Evolutionary conservation across 2,329 filamentous ascomycete genomes (phyloP).

Genomic region (Scortechinia acanthostroma): DNA sequence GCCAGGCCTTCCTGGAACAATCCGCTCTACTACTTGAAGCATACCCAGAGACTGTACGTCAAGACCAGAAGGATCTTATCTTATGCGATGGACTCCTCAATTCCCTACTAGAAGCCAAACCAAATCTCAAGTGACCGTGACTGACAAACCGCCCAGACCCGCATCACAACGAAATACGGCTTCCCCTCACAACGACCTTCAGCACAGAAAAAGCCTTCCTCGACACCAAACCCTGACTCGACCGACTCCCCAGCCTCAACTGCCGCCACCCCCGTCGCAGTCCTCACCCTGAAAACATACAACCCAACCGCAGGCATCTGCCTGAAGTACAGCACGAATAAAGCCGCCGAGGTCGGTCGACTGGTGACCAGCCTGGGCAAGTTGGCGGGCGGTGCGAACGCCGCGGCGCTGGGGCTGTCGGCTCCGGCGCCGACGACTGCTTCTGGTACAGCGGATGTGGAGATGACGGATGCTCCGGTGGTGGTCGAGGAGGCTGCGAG

Average conservation of each 20-base stretch:
- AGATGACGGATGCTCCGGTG: slow-evolving; percentile 27
- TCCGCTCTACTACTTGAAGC: slow-evolving; percentile 80
- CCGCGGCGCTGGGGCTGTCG: slow-evolving; percentile 24
- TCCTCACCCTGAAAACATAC: slow-evolving; percentile 80
- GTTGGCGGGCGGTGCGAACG: slow-evolving; percentile 65
- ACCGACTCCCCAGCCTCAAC: slow-evolving; percentile 12
- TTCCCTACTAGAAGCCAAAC: not conserved
- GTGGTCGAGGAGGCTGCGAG: slow-evolving; percentile 1
- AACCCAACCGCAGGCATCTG: slow-evolving; percentile 75
- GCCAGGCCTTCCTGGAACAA: slow-evolving; percentile 86
- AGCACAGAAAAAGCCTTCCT: not conserved
- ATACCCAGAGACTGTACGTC: slow-evolving; percentile 71
- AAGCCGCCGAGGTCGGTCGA: slow-evolving; percentile 81
- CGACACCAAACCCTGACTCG: slow-evolving; percentile 6
- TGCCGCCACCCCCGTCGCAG: slow-evolving; percentile 50
- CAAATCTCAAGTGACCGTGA: not conserved
- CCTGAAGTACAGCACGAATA: slow-evolving; percentile 85
- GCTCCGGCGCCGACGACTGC: slow-evolving; percentile 17
- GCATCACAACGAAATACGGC: not conserved
- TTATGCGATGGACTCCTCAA: not conserved
- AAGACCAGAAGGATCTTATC: not conserved
- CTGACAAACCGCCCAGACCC: not conserved
- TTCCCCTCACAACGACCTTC: not conserved
- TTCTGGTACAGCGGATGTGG: slow-evolving; percentile 29
- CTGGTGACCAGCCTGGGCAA: slow-evolving; percentile 72